phyloP scores from a whole-genome alignment of 1,284 basidiomycete species.

The Pseudozyma flocculosa region DNA sequence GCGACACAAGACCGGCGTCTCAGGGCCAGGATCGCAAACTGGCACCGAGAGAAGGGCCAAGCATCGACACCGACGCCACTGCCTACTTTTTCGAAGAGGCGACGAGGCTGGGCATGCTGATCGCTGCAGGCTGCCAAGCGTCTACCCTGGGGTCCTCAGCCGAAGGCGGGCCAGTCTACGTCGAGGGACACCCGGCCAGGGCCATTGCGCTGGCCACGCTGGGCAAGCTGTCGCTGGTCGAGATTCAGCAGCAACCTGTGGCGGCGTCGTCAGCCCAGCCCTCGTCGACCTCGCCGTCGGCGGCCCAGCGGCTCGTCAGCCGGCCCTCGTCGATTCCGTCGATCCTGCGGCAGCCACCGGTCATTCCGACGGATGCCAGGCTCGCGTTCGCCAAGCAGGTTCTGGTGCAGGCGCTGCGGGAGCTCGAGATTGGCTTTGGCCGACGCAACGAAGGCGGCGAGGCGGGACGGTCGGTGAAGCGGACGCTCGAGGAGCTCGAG shows the following conservation, averaged over 20 bases:
- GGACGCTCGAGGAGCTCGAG: conserved; percentile 19
- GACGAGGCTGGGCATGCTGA: conserved; percentile 61
- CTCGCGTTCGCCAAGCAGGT: conserved; percentile 23
- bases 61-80: conserved; percentile 7
- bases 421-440: conserved; percentile 39
- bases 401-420: conserved; percentile 34
- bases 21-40: no score
- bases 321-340: conserved; percentile 4
- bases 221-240: conserved; percentile 75
- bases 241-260: conserved; percentile 61
- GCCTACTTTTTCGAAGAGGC: conserved; percentile 31
- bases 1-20: no score
- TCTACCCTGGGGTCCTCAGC: conserved; percentile 5
- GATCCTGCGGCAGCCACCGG: conserved; percentile 15
- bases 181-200: conserved; percentile 74
- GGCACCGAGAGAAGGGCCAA: no score
- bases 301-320: conserved; percentile 7
- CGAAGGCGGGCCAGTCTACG: conserved; percentile 61
- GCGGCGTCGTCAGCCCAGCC: conserved; percentile 1
- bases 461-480: conserved; percentile 15
- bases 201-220: conserved; percentile 75
- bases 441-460: conserved; percentile 21
- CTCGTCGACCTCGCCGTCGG: conserved; percentile 3
- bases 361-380: conserved; percentile 18
- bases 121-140: conserved; percentile 64